Evolutionary conservation across 2,329 filamentous ascomycete genomes (phyloP).

Genomic region (Arthrobotrys megalospora): DNA sequence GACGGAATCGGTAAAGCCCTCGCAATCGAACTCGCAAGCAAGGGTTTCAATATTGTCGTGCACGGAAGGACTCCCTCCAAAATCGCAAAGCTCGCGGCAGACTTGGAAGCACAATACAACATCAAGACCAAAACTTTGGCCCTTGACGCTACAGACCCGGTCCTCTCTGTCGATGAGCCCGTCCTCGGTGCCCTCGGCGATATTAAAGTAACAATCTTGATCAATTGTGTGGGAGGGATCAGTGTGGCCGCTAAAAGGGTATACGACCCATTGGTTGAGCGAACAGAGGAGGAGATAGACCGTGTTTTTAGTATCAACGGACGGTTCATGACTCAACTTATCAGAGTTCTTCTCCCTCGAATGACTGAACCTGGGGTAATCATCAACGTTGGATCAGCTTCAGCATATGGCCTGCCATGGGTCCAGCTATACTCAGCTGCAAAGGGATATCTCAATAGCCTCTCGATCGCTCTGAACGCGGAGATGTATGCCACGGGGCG

Average conservation of each 20-base stretch:
- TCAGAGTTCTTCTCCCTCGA: slow-evolving; percentile 30
- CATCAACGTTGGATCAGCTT: slow-evolving; percentile 46
- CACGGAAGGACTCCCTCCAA: slow-evolving; percentile 94
- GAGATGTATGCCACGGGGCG: slow-evolving; percentile 50
- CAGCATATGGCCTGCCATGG: slow-evolving; percentile 40
- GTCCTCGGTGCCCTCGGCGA: slow-evolving; percentile 66
- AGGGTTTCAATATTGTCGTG: slow-evolving; percentile 94
- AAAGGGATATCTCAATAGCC: slow-evolving; percentile 45
- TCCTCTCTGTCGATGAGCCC: slow-evolving; percentile 92
- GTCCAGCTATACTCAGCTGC: slow-evolving; percentile 46
- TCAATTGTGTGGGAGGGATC: slow-evolving; percentile 50
- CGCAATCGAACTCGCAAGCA: slow-evolving; percentile 86
- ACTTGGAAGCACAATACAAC: slow-evolving; percentile 80
- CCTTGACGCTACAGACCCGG: slow-evolving; percentile 71
- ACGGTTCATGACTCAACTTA: slow-evolving; percentile 48
- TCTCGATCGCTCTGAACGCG: slow-evolving; percentile 44
- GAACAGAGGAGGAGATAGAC: slow-evolving; percentile 41
- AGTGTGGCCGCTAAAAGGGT: slow-evolving; percentile 21
- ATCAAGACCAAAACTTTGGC: slow-evolving; percentile 76
- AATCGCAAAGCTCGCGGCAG: slow-evolving; percentile 80
- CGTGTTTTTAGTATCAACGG: slow-evolving; percentile 45
- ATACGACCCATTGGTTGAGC: slow-evolving; percentile 31
- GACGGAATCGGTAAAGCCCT: slow-evolving; percentile 98
- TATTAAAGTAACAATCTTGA: slow-evolving; percentile 45
- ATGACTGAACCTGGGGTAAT: slow-evolving; percentile 53